phyloP scores from a whole-genome alignment of 2,329 filamentous ascomycete species.

The Rhytidhysteron rufulum region DNA sequence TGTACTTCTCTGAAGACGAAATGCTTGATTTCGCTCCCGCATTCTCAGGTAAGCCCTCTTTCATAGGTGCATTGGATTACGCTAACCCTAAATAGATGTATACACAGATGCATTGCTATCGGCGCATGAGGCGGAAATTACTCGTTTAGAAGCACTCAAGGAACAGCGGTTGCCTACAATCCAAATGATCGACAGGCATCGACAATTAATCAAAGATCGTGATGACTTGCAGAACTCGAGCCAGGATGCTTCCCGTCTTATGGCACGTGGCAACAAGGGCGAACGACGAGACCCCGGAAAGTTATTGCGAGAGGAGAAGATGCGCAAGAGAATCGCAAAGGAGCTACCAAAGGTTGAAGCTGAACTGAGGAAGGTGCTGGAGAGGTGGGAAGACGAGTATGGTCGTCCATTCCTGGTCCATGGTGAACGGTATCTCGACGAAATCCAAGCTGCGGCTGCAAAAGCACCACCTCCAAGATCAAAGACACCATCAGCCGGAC shows the following conservation, averaged over 20 bases:
- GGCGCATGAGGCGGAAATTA: slow-evolving; percentile 89
- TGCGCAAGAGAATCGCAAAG: slow-evolving; percentile 95
- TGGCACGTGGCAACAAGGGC: slow-evolving; percentile 87
- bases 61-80: neutral
- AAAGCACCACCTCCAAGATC: slow-evolving; percentile 61
- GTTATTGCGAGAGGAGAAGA: slow-evolving; percentile 92
- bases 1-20: slow-evolving; percentile 96
- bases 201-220: slow-evolving; percentile 76
- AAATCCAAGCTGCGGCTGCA: slow-evolving; percentile 63
- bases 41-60: slow-evolving; percentile 58
- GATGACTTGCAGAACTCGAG: slow-evolving; percentile 86
- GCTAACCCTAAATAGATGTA: slow-evolving; percentile 56
- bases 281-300: slow-evolving; percentile 94
- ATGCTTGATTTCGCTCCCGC: slow-evolving; percentile 98
- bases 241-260: slow-evolving; percentile 89
- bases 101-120: slow-evolving; percentile 94
- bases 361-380: slow-evolving; percentile 78
- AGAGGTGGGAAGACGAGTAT: slow-evolving; percentile 90
- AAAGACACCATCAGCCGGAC: slow-evolving; percentile 64
- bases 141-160: slow-evolving; percentile 71
- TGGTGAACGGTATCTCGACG: slow-evolving; percentile 85
- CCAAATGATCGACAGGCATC: slow-evolving; percentile 77
- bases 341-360: slow-evolving; percentile 87
- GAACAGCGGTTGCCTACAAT: slow-evolving; percentile 86
- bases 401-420: slow-evolving; percentile 90